Base-by-base conservation (phyloP, 352 stramenopile species). In the Phytophthora cryptogea region DNA sequence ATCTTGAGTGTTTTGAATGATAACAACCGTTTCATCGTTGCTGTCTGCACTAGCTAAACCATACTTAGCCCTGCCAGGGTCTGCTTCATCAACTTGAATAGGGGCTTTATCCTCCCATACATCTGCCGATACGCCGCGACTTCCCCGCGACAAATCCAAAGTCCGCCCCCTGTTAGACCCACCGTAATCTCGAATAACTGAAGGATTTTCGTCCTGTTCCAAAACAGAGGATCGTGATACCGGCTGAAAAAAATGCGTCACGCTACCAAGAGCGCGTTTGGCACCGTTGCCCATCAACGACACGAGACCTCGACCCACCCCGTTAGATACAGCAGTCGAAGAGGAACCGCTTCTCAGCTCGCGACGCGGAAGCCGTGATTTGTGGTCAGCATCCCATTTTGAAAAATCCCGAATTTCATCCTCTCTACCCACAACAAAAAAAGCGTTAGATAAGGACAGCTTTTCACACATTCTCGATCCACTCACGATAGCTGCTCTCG, bases 401-500 rank as follows among this genome's bases (percentile, higher is more conserved):
- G 20, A 32, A 48, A 47, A 69, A 13, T 54, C 10, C 14, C 31
- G 56, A 8, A 64, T 50, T 56, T 80, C 59, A 23, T n/a, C 54
- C 26, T 70, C 64, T 37, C 64, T 72, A 14, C 17, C 8, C 14
- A 42, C 4, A 59, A 8, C 9, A 42, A 9, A 46, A 11, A 0
- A 5, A 46, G 11, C n/a, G 8, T 60, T 48, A 56, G 17, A 33
- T 28, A 42, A 17, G 23, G 23, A 0, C 28, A 30, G 43, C 6
- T 23, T 14, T 39, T 4, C 31, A 39, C 5, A 31, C 45, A 47
- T 33, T 10, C 11, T 36, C 20, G 20, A 23, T 2, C 20, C 1
- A 70, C 79, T 52, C 66, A 89, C 83, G 62, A 50, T 44, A 90
- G 63, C 3, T 63, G 46, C 16, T 70, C 56, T 4, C 60, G 39